Evolutionary conservation across 495 filamentous ascomycete species (phyloP), one percentile per base, ranked within the genome.

Genomic region (Podospora conica): DNA sequence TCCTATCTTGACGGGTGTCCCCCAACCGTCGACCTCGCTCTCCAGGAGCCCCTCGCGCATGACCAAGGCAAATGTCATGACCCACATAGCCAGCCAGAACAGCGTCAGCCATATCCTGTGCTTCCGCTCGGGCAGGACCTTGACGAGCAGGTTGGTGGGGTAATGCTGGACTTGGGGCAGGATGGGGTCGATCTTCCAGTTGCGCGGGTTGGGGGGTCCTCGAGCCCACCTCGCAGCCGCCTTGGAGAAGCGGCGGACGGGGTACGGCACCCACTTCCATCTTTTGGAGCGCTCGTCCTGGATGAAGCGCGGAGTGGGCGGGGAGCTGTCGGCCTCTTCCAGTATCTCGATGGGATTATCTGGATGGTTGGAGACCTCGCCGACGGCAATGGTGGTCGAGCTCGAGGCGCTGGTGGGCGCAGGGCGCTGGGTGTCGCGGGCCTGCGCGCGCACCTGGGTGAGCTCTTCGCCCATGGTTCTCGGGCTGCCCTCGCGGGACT

Each of bases 81-180:
- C 81, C 92, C 92, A 96, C 63, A 84, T 69, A 6, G 85, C 76
- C 66, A 91, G 87, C 63, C 87, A 87, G 22, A 80, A 72, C n/a
- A 86, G 73, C 61, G 92, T 76, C 9, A 91, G 75, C 22, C 75
- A 73, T 3, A 87, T 72, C 66, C 87, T 84, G 58, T 90, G 86
- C 54, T 72, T 82, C 66, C 77, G 81, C 66, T 85, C 86, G n/a
- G 90, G 91, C 3, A 91, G 76, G 55, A 85, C 81, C 55, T 75
- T 83, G 33, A 88, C 83, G 48, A 94, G 74, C 28, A 89, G 77
- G 28, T 80, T 80, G 67, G 87, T 80, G 0, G 91, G 92, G 33
- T 85, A 81, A 73, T 88, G 83, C 71, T 96, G 92, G 1, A 91
- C 72, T 10, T 69, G 71, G 7, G 90, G 90, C 60, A 92, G 87